Base-by-base conservation (phyloP, 2,329 filamentous ascomycete genomes). In the Penicillium sp. region DNA sequence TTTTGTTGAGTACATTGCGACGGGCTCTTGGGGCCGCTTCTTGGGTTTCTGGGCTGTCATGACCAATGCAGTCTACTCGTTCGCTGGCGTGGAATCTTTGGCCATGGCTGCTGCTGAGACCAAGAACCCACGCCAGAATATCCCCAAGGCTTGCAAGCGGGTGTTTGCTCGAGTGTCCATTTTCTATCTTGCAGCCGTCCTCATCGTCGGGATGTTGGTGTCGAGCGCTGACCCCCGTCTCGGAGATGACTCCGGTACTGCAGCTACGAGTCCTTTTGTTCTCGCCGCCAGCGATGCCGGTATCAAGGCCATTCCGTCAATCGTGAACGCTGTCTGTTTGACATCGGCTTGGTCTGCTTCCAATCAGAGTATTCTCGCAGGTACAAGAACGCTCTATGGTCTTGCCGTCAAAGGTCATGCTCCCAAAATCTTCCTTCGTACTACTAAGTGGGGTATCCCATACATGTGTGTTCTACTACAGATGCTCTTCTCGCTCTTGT, bases 271-370 rank as follows among this genome's bases (percentile, higher is more conserved):
- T 42, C 86, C 85, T 10, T 89, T 86, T 63, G 87, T 92, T 53
- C 88, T 91, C 57, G 88, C 87, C 16, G 84, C 86, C 34, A 78
- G 81, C 10, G 80, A 83, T 28, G 88, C 87, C 2, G 84, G 85
- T 0, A 85, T 91, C 52, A 78, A 76, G 4, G 85, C 80, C 6
- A 80, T 91, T 4, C 85, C 87, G 0, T 84, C 83, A 6, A 81
- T 92, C 49, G 85, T 92, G 71, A 93, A 93, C 67, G 88, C 87
- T 33, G 78, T 91, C 24, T 85, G 92, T 60, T 79, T 91, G 59
- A 88, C 85, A 0, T 87, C 85, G 0, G 87, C 85, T 0, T 86
- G 83, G 72, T 89, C 86, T 0, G 80, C 86, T 0, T 84, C 82
- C 0, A 90, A 90, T 60, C 84, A 86, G 59, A 83, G 81, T 63